Evolutionary conservation across 805 yeast species (phyloP), one percentile per base, ranked within the genome.

Genomic region (Candida wancherniae): DNA sequence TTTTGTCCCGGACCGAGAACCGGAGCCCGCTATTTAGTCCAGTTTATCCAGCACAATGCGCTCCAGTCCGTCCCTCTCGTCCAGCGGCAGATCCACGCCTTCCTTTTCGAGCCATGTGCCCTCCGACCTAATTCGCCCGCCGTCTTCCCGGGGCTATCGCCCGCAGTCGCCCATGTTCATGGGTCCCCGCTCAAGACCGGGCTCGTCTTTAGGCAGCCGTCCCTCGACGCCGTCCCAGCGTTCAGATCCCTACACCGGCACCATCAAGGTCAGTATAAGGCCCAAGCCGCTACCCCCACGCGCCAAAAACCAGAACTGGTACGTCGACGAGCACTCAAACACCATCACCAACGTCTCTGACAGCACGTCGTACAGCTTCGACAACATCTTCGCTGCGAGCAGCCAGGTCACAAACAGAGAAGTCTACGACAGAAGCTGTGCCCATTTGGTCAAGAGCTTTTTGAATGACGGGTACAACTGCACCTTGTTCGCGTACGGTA

Each of bases 401-500:
- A 51, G 62, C 3, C 9, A 26, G 5, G 36, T 61, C 6, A 51
- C 71, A 17, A 87, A 85, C 53, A 40, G 50, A 4, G 70, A 72
- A 13, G 84, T 90, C 2, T 90, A 84, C 53, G 59, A 60, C 12
- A 53, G 55, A 9, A 63, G 61, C 67, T 28, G 94, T 75, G 28
- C 67, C 50, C 44, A 75, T 65, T 20, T 69, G 71, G 55, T 77
- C 69, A 22, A 61, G 50, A 40, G 74, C 69, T 52, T 76, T 73
- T 39, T 68, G 69, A 45, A 55, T 25, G 78, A 77, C 10, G 96
- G 95, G 0, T 88, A 61, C 55, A 86, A 86, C 49, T 88, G 88
- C 10, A 87, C 96, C 0, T 76, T 88, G 1, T 86, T 90, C 54
- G 97, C 97, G 0, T 86, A 86, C 49, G 96, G 96, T 20, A 84